phyloP scores from a whole-genome alignment of 306 rosid species.

The Castanea crenata region DNA sequence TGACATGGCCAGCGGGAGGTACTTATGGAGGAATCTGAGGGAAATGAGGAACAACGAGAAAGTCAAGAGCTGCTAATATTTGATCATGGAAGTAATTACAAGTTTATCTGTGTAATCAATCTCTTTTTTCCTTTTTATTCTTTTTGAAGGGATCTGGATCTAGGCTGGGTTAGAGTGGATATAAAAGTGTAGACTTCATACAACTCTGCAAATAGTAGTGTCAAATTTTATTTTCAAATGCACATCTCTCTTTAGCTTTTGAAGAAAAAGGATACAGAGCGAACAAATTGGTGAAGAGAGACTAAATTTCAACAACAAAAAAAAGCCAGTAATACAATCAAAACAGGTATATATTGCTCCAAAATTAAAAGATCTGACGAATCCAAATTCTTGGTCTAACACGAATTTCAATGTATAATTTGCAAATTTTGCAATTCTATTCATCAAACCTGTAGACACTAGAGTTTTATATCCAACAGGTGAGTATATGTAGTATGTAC shows the following conservation, averaged over 20 bases:
- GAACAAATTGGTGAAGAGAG: too few species aligned
- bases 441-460: neutral
- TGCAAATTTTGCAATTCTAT: neutral
- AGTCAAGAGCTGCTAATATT: slow-evolving; percentile 25
- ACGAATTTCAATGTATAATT: neutral
- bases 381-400: neutral
- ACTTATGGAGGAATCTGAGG: slow-evolving; percentile 64
- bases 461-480: neutral
- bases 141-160: neutral
- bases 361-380: neutral
- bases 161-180: neutral
- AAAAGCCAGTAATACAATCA: neutral
- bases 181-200: neutral
- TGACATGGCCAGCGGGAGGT: slow-evolving; percentile 85
- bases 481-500: slow-evolving; percentile 6
- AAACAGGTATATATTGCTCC: neutral
- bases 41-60: slow-evolving; percentile 21
- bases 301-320: neutral
- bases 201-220: neutral
- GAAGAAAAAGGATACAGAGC: neutral
- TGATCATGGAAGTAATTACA: neutral
- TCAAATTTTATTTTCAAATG: neutral
- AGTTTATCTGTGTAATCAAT: neutral
- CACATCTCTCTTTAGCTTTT: neutral
- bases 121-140: neutral